Evolutionary conservation across 2,329 filamentous ascomycete species (phyloP), one percentile per base, ranked within the genome.

Genomic region (Aspergillus ruber): DNA sequence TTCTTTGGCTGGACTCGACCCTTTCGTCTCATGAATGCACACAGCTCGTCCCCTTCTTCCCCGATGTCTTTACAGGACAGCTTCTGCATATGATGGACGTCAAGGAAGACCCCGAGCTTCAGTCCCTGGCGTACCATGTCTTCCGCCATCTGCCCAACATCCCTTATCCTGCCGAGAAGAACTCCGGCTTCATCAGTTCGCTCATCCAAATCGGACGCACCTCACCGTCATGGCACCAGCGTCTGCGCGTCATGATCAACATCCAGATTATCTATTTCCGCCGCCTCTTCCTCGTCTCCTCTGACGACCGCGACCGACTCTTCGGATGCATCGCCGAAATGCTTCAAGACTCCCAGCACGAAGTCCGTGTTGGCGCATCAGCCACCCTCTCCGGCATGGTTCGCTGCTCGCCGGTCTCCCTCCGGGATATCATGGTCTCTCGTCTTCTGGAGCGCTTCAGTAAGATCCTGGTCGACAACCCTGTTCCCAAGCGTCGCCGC

Each of bases 41-140:
- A 0, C 86, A 93, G 63, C 80, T 98, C 12, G 82, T 94, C 15
- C 83, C 85, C 3, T 97, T 96, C 78, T 97, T 98, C 74, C 86
- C 90, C 0, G 80, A 87, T 32, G 78, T 86, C 0, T 91, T 97
- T 62, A 93, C 95, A 66, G 88, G 93, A 59, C 88, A 96, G 65
- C 80, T 98, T 12, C 74, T 98, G 45, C 90, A 98, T 74, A 98
- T 98, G 93, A 98, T 98, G 91, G 93, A 98, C 63, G 89, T 98
- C 66, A 97, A 97, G 68, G 93, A 98, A 68, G 93, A 98, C 60
- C 90, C 89, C 0, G 94, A 98, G 68, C 79, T 98, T 2, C 94
- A 96, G 76, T 85, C 87, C 8, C 79, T 96, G 7, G 91, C 93
- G 0, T 98, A 97, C 64, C 90, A 95, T 62, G 93, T 98, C 38